Percentiles rank a stretch among this genome's conserved stretches.
Evolutionary conservation across 2,329 filamentous ascomycete species (phyloP).

Genomic region (Arthrobotrys iridis): DNA sequence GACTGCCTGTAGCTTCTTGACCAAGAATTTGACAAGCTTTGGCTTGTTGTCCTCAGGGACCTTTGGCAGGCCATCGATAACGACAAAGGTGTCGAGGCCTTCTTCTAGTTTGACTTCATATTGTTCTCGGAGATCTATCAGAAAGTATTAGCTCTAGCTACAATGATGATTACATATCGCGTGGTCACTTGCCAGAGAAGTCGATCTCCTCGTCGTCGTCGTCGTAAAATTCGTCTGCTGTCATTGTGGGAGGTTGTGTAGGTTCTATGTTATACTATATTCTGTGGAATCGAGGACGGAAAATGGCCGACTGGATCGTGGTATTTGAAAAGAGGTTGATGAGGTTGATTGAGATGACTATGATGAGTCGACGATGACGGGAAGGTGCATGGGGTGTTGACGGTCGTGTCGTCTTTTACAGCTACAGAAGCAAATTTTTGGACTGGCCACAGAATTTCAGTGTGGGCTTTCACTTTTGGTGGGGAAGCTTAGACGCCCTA

Average conservation of each 20-base stretch:
- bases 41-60: constrained; percentile 90
- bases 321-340: not conserved
- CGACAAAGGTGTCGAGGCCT: constrained; percentile 94
- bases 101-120: constrained; percentile 96
- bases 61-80: constrained; percentile 90
- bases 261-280: not conserved
- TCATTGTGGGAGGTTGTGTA: constrained; percentile 64
- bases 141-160: constrained; percentile 47
- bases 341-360: not conserved
- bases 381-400: constrained; percentile 8
- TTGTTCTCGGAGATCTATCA: constrained; percentile 82
- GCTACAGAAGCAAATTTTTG: constrained; percentile 38
- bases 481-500: constrained; percentile 21
- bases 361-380: not conserved
- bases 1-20: constrained; percentile 88
- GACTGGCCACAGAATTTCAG: constrained; percentile 21
- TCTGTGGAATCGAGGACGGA: not conserved
- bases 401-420: constrained; percentile 11
- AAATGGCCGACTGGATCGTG: not conserved
- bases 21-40: constrained; percentile 94
- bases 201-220: constrained; percentile 94
- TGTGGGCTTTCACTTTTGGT: constrained; percentile 14
- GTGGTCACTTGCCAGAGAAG: constrained; percentile 71
- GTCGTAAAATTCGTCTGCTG: constrained; percentile 75
- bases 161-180: not conserved